These are phyloP conservation scores for Erigeron canadensis DNA, from an alignment of 129 eudicot genomes.

Conservation along the genomic window DNA sequence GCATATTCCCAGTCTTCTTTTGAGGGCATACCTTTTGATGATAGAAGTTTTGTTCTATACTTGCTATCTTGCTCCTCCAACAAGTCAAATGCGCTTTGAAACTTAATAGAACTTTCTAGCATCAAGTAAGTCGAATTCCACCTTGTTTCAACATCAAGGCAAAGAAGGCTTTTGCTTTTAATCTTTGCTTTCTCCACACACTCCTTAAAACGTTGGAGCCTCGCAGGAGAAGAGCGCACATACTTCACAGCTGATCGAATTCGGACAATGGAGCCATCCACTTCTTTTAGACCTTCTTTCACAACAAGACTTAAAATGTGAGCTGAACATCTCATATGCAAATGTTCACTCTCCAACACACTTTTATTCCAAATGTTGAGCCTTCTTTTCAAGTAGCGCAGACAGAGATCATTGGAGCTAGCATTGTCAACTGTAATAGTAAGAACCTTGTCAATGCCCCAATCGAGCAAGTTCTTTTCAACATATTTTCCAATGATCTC, in stretches of 20 bases:
- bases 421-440: conserved; percentile 11
- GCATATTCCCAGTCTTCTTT: neutral
- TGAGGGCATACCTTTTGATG: neutral
- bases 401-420: conserved; percentile 3
- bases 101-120: conserved; percentile 8
- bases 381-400: conserved; percentile 3
- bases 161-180: neutral
- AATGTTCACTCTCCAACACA: neutral
- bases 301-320: neutral
- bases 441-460: conserved; percentile 10
- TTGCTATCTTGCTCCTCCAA: conserved; percentile 15
- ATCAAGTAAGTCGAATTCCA: conserved; percentile 5
- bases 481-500: neutral
- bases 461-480: conserved; percentile 2
- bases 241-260: neutral
- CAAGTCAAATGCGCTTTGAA: neutral
- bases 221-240: conserved; percentile 10
- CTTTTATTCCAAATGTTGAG: neutral
- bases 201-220: neutral
- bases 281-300: conserved; percentile 6
- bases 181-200: conserved; percentile 4
- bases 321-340: conserved; percentile 8
- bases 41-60: neutral
- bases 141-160: conserved; percentile 8
- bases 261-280: neutral